Evolutionary conservation across 164 flowering plant species (phyloP), one percentile per base, ranked within the genome.

Genomic region (Brasenia schreberi): DNA sequence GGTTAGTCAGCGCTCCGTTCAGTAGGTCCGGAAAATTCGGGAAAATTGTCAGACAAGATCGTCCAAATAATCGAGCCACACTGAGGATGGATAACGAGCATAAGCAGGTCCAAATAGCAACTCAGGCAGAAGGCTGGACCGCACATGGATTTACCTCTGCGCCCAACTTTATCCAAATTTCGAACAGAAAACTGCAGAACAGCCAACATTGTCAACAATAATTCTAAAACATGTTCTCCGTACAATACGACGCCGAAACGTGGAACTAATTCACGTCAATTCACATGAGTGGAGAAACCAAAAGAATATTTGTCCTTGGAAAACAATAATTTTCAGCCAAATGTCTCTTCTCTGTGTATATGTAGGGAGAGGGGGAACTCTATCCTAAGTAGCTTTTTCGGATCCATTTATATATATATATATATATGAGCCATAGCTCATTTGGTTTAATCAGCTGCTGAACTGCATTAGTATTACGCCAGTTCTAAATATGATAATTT

Each of bases 141-240:
- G 56, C 87, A 80, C 33, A 84, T 80, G 18, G 97, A 83, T 70
- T 71, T 79, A 0, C 84, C 95, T 49, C 75, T 79, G 59, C 52
- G 67, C 69, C 97, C 91, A 10, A 88, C 76, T 81, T 90, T 88
- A 71, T 90, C 97, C 78, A 90, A 75, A 67, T 88, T 90, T 45
- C 42, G 18, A 7, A 78, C 42, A 4, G 84, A 66, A 52, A 88
- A 79, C 96, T 90, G 88, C 76, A 82, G 17, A 49, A 49, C 12
- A 49, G 14, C 53, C 53, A 49, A 61, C 9, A 61, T 10, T 19
- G n/a, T 61, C 27, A n/a, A n/a, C 63, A 61, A 10, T 18, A 18
- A 10, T 61, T 18, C 19, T 11, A 19, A n/a, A 17, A n/a, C 7
- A n/a, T 6, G 17, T 6, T 61, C 5, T 61, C 60, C 17, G 3